These are phyloP conservation scores for Carallia pectinifolia DNA, from an alignment of 345 rosid genomes.

Conservation along the genomic window DNA sequence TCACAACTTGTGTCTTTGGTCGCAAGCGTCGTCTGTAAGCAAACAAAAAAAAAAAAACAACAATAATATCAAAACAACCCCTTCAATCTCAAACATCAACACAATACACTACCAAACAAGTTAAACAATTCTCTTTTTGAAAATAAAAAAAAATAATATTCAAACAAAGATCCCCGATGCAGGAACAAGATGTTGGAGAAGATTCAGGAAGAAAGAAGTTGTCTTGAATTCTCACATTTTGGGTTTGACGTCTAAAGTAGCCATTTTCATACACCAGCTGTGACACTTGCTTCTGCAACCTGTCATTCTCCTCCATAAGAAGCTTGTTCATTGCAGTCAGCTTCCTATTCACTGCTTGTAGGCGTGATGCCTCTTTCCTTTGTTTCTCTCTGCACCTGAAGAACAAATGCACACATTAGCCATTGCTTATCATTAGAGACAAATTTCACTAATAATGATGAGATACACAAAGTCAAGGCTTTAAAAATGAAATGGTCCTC, in stretches of 20 bases:
- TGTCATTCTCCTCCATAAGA: conserved; percentile 98
- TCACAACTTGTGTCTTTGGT: conserved; percentile 99
- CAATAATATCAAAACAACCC: neutral
- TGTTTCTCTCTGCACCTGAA: conserved; percentile 97
- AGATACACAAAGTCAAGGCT: neutral
- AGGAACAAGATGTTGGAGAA: neutral
- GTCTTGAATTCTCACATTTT: conserved; percentile 46
- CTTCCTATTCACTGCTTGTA: conserved; percentile 96
- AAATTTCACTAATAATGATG: neutral
- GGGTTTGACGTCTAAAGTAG: conserved; percentile 94
- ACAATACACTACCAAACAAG: neutral
- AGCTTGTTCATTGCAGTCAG: conserved; percentile 98
- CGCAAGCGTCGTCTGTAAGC: conserved; percentile 74
- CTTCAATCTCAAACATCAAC: conserved; percentile 12
- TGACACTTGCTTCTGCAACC: conserved; percentile 99
- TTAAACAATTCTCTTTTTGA: too few species aligned
- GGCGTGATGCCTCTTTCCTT: conserved; percentile 97
- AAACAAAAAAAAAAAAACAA: conserved; percentile 4
- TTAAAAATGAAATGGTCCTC: neutral
- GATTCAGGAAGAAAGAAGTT: neutral
- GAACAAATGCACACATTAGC: conserved; percentile 18
- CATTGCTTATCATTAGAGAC: neutral
- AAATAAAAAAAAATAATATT: neutral
- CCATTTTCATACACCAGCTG: conserved; percentile 96
- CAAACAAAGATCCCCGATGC: neutral